A percentile compares a stretch with the other conserved stretches of the same genome.
These are phyloP conservation scores for Favolaschia claudopus DNA, from an alignment of 768 basidiomycete genomes.

Conservation along the genomic window DNA sequence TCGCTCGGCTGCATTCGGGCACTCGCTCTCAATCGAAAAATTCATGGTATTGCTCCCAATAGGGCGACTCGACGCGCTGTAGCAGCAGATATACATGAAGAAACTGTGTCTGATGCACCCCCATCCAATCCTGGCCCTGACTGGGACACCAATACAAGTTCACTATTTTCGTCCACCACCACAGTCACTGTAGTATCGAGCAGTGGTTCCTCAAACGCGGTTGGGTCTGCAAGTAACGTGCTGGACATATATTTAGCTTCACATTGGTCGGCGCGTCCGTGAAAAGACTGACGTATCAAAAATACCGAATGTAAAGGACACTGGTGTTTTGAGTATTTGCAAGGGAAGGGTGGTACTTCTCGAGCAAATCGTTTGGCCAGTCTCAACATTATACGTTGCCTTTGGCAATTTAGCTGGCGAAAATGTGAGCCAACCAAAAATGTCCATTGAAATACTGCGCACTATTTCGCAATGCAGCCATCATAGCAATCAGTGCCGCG, in stretches of 20 bases:
- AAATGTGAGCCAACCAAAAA: not conserved
- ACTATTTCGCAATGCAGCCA: conserved; percentile 89
- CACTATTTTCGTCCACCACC: conserved; percentile 57
- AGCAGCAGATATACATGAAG: conserved; percentile 49
- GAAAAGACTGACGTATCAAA: conserved; percentile 71
- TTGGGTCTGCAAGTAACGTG: conserved; percentile 81
- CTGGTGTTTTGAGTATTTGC: conserved; percentile 52
- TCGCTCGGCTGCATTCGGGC: no score
- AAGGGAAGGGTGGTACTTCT: conserved; percentile 56
- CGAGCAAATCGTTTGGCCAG: conserved; percentile 68
- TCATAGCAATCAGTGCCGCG: conserved; percentile 86
- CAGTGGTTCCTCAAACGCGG: conserved; percentile 90
- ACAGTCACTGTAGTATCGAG: conserved; percentile 76
- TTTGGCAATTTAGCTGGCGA: conserved; percentile 73
- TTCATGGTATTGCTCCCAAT: conserved; percentile 18
- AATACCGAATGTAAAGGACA: conserved; percentile 76
- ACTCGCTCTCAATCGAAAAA: not conserved
- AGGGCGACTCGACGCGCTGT: conserved; percentile 23
- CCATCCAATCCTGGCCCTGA: conserved; percentile 51
- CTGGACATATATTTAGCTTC: conserved; percentile 40
- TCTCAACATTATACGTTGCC: conserved; percentile 75
- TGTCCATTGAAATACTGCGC: conserved; percentile 37
- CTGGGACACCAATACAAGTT: conserved; percentile 61
- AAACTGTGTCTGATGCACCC: conserved; percentile 42
- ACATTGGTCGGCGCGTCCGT: not conserved